Base-by-base conservation (phyloP, 257 asterid genomes). In the Solanum sejunctum region DNA sequence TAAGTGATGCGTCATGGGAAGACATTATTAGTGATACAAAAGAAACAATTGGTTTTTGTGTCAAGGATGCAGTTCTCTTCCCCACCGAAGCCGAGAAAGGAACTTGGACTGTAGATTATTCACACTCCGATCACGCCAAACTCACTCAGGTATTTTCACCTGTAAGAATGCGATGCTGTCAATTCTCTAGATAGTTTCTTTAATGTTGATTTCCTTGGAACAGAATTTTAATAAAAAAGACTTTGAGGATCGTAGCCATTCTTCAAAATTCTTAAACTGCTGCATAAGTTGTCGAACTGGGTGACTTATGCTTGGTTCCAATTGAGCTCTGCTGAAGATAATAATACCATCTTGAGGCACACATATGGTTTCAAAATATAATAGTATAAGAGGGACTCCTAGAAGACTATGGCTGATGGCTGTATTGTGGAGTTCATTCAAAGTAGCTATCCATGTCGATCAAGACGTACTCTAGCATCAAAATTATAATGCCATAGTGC, bases 1-100 rank as follows among this genome's bases (percentile, higher is more conserved):
- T 15, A 78, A 81, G 85, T 61, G 89, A 89, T 3, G 95, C 89
- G 52, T 86, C 47, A 3, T 71, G 90, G 85, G 93, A 88, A 3
- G 91, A 86, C 3, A 81, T 81, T 18, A 86, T 49, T 39, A 79
- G 75, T 21, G 98, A 88, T n/a, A 92, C 90, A 1, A 98, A 93
- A 81, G 91, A 96, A 89, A 90, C 98, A 0, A 91, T 95, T 60
- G 99, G 99, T 57, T 96, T 95, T 85, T 91, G 97, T 58, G 94
- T 96, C 60, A 94, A 96, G 91, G 92, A 96, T 49, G 99, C 99
- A 7, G 97, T 93, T 82, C 95, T 96, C 61, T 96, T 95, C 90
- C 99, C 99, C 3, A 89, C 97, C 4, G 98, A 96, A 89, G 98
- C 92, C 4, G 99, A 96, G 91, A 93, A 92, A 86, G 99, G 99